Percentiles rank a stretch among this genome's conserved stretches.
phyloP scores from a whole-genome alignment of 345 rosid species.

The Pistacia atlantica region DNA sequence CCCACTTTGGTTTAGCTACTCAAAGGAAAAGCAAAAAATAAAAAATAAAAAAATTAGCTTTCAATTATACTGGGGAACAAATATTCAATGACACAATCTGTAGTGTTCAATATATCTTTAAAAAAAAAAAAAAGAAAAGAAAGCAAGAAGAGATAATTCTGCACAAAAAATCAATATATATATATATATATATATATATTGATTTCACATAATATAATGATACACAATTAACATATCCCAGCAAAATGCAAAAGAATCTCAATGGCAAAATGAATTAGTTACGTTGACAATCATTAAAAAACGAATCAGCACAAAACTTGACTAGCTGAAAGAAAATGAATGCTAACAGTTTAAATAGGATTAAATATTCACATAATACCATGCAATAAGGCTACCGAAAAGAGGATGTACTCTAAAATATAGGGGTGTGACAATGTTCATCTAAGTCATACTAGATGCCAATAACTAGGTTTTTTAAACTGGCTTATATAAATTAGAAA shows the following conservation, averaged over 20 bases:
- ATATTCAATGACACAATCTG: background rate
- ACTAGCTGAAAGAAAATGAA: background rate
- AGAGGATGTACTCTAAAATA: background rate
- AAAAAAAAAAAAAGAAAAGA: background rate
- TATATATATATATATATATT: background rate
- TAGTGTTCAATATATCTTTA: background rate
- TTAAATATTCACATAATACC: background rate
- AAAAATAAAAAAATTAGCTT: conserved; percentile 7
- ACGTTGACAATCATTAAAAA: background rate
- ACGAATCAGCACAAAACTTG: background rate
- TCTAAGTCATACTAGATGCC: too few relatives aligned
- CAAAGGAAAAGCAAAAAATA: conserved; percentile 8
- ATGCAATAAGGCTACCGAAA: background rate
- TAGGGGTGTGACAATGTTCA: background rate
- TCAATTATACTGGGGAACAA: background rate
- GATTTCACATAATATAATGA: background rate
- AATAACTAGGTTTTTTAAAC: too few relatives aligned
- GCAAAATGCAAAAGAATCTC: background rate
- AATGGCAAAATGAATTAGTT: background rate
- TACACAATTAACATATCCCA: background rate
- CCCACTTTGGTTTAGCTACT: conserved; percentile 24
- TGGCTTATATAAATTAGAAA: too few relatives aligned
- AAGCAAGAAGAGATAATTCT: background rate
- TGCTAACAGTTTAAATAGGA: background rate
- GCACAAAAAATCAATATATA: background rate